Conservation (phyloP, 768 basidiomycete species). For the Russula foetens region DNA sequence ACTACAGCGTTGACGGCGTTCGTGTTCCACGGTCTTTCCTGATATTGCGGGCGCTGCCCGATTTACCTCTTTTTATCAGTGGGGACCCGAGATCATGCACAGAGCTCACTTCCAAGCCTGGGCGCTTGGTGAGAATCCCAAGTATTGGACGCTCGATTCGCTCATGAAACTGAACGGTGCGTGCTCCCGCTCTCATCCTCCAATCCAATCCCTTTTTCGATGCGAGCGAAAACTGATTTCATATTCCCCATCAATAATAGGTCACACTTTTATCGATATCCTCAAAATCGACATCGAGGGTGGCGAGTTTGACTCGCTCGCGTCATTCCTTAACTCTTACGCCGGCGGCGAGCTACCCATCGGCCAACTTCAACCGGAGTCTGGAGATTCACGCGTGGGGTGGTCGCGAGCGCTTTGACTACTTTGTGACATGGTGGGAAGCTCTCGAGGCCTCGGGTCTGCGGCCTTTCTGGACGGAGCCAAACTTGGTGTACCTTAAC, state of each 20-base stretch:
- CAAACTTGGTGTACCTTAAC: slow-evolving; percentile 39
- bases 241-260: slow-evolving; percentile 25
- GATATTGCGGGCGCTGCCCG: background rate
- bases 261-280: slow-evolving; percentile 60
- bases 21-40: slow-evolving; percentile 11
- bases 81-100: slow-evolving; percentile 35
- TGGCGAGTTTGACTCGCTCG: slow-evolving; percentile 55
- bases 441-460: slow-evolving; percentile 38
- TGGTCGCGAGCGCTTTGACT: slow-evolving; percentile 32
- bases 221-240: background rate
- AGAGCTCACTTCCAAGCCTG: slow-evolving; percentile 37
- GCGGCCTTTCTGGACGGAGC: slow-evolving; percentile 50
- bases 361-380: slow-evolving; percentile 62
- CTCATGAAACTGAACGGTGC: slow-evolving; percentile 56
- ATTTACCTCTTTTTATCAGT: slow-evolving; percentile 17
- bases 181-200: slow-evolving; percentile 1
- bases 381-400: slow-evolving; percentile 50
- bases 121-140: slow-evolving; percentile 30
- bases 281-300: slow-evolving; percentile 67
- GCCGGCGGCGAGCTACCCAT: slow-evolving; percentile 38
- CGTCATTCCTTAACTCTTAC: slow-evolving; percentile 35
- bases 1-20: slow-evolving; percentile 31
- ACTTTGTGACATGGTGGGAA: slow-evolving; percentile 61
- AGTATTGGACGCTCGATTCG: slow-evolving; percentile 53
- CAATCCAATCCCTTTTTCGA: background rate